Evolutionary conservation across 148 eudicot species (phyloP), one percentile per base, ranked within the genome.

Genomic region (Fagopyrum tataricum): DNA sequence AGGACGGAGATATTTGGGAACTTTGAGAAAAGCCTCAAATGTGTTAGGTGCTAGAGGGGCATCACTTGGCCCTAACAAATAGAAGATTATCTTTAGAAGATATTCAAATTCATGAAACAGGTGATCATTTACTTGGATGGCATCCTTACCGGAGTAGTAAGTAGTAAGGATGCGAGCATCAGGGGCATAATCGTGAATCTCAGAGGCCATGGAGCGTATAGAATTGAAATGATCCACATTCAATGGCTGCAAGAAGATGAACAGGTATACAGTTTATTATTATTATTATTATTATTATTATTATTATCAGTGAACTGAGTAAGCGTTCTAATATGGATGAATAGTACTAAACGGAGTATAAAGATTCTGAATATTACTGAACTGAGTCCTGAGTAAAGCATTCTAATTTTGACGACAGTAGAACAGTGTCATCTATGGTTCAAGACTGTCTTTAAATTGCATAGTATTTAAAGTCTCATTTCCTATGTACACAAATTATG

Each of bases 101-200:
- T 31, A 18, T 39, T 64, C 5, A 64, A 62, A 39, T 37, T 14
- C 18, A 64, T 31, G 37, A 31, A 64, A 64, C 41, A 64, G 20
- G 44, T 39, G 37, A 64, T 20, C 69, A 14, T 64, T 14, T 37
- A 64, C 69, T 37, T 10, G n/a, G 44, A 64, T 14, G 31, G 7
- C 48, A 44, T 78, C 12, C 85, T 79, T 78, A 95, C 99, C 99
- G 41, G 89, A 85, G 73, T 95, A 95, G 78, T 91, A 95, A 58
- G 99, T 95, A 11, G 99, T 95, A 78, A 95, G 84, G 75, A 95
- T 85, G 67, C 99, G 99, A 41, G 97, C 97, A 84, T 95, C 99
- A 73, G 96, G 91, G 76, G 99, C 97, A 77, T 88, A 89, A 56
- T 86, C 88, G 73, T 90, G 87, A 79, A 95, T 87, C 79, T 87